Percentiles rank a stretch among this genome's conserved stretches.
phyloP scores from a whole-genome alignment of 225 moss, liverwort and hornwort species.

The Marchantia paleacea region DNA sequence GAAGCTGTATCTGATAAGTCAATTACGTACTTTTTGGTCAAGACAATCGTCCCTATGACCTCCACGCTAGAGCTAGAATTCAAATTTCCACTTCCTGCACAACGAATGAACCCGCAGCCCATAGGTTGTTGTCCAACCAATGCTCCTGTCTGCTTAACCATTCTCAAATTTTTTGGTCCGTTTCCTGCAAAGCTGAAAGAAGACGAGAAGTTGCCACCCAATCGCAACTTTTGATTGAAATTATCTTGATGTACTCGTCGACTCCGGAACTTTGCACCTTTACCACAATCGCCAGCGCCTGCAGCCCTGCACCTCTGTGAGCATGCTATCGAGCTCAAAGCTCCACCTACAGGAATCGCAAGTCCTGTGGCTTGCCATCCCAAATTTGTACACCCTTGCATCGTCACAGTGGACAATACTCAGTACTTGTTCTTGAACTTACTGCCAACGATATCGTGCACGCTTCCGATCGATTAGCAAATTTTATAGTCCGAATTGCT shows the following conservation, averaged over 20 bases:
- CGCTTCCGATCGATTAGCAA: not conserved
- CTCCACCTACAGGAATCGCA: not conserved
- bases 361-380: not conserved
- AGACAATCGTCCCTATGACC: not conserved
- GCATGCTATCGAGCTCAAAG: not conserved
- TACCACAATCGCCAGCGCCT: not conserved
- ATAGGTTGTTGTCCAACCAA: not conserved
- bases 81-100: not conserved
- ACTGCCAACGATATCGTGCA: not conserved
- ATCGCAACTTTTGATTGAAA: not conserved
- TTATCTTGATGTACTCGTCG: not conserved
- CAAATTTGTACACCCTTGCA: not conserved
- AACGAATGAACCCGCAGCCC: not conserved
- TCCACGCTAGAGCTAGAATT: not conserved
- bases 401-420: not conserved
- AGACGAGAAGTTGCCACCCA: not conserved
- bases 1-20: not conserved
- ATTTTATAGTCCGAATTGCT: too few species aligned
- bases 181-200: not conserved
- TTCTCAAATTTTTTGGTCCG: not conserved
- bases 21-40: conserved; percentile 1
- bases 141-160: not conserved
- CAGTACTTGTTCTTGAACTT: not conserved
- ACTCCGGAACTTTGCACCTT: not conserved
- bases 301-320: not conserved